Base-by-base conservation (phyloP, 306 rosid genomes). In the Lagenaria siceraria region DNA sequence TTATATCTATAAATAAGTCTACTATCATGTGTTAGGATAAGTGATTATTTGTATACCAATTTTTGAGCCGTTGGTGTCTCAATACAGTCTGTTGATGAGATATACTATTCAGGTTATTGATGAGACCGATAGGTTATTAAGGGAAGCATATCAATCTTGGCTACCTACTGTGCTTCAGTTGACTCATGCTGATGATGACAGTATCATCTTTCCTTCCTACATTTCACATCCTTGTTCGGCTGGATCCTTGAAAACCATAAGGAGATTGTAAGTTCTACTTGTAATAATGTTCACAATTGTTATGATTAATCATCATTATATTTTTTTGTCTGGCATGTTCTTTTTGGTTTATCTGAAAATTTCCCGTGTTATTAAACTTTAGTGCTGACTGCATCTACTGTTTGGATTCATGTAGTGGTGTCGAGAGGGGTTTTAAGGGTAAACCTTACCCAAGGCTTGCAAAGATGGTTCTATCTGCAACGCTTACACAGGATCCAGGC, bases 131-230 rank as follows among this genome's bases (percentile, higher is more conserved):
- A 87, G 96, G 42, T 78, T 95, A 79, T 95, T 92, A 8, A 88
- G 97, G 80, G 97, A 95, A 83, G 89, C 97, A 77, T 92, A 95
- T 81, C 98, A 95, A 75, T 90, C 93, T 25, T 92, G 97, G 97
- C 88, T 95, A 65, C 97, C 97, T 72, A 87, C 91, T 15, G 96
- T 90, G 81, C 92, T 95, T 78, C 88, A 84, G 61, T 79, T 83
- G 83, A 85, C 88, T 58, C 82, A 76, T 56, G 68, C 81, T 60
- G 83, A 78, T 8, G 90, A 89, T 66, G 85, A 83, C 59, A 59
- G 82, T 79, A 78, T 73, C 59, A 80, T 77, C 79, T 88, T 88
- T 65, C 42, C 73, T 15, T 85, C 87, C 58, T 84, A 63, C 80
- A 83, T 81, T 22, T 74, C 77, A 83, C 80, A 79, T 79, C 88